Conservation (phyloP, 129 eudicot species). For the Artemisia argyi region DNA sequence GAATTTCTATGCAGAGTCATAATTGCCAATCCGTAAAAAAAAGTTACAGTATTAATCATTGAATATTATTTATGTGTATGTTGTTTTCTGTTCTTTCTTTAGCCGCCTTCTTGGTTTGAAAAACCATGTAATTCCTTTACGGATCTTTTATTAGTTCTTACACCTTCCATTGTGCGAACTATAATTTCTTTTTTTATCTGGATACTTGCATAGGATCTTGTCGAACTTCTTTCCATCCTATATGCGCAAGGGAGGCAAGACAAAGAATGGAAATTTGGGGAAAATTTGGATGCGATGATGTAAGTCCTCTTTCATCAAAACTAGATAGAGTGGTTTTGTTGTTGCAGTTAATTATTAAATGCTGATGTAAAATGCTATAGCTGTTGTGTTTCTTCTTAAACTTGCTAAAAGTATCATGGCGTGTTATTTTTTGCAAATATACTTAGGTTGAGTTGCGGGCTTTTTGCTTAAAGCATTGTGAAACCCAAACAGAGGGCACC, state of each 20-base stretch:
- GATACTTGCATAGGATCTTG: constrained; percentile 68
- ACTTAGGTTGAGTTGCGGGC: constrained; percentile 93
- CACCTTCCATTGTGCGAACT: constrained; percentile 10
- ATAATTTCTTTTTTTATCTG: constrained; percentile 23
- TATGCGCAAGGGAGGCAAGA: constrained; percentile 95
- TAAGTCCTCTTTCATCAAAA: constrained; percentile 30
- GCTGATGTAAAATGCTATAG: not conserved
- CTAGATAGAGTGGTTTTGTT: not conserved
- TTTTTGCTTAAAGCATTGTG: constrained; percentile 85
- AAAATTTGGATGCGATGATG: constrained; percentile 95
- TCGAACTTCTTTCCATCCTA: constrained; percentile 93
- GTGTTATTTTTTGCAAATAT: not conserved
- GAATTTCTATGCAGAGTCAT: no score
- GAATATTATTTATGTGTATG: not conserved
- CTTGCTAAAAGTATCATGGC: not conserved
- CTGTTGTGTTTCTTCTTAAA: not conserved
- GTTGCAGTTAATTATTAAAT: not conserved
- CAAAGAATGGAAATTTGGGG: constrained; percentile 98
- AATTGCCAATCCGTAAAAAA: not conserved
- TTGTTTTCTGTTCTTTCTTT: not conserved
- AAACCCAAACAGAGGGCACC: constrained; percentile 31
- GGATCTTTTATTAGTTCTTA: constrained; percentile 9
- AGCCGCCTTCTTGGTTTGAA: not conserved
- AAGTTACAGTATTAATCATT: not conserved
- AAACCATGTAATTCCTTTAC: constrained; percentile 6